phyloP scores from a whole-genome alignment of 805 yeast genomes.

The Lachancea sp. region DNA sequence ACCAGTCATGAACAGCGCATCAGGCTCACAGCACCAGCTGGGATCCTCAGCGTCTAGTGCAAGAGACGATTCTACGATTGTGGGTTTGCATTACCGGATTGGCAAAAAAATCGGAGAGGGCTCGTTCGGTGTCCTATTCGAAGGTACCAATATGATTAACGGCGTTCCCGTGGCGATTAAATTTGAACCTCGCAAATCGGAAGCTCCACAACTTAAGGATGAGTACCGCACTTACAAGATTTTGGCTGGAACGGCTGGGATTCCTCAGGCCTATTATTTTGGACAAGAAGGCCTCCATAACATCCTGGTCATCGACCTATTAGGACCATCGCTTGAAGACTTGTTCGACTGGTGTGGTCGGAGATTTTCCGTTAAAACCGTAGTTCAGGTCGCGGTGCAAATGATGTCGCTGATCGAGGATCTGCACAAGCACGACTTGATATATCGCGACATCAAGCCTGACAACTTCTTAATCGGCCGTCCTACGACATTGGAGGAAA shows the following conservation, averaged over 20 bases:
- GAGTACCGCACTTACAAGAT: constrained; percentile 94
- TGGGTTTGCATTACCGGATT: constrained; percentile 92
- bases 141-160: constrained; percentile 87
- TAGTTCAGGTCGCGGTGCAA: constrained; percentile 88
- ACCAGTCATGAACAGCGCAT: constrained; percentile 8
- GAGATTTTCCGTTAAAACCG: constrained; percentile 79
- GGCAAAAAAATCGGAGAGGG: constrained; percentile 99
- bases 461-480: constrained; percentile 93
- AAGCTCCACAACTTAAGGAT: constrained; percentile 95
- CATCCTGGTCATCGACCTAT: constrained; percentile 84
- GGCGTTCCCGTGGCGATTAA: constrained; percentile 93
- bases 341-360: constrained; percentile 98
- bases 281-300: constrained; percentile 98
- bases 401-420: constrained; percentile 84
- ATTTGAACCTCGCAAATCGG: constrained; percentile 93
- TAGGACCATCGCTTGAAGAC: constrained; percentile 95
- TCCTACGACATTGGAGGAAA: constrained; percentile 77
- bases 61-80: constrained; percentile 37
- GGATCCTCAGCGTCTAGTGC: constrained; percentile 12
- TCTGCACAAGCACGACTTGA: constrained; percentile 83
- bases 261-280: constrained; percentile 95
- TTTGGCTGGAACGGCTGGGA: constrained; percentile 72
- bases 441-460: constrained; percentile 95
- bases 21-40: constrained; percentile 9
- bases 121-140: constrained; percentile 94